These are phyloP conservation scores for Hypomyces perniciosus DNA, from an alignment of 2,329 filamentous ascomycete genomes.

Conservation along the genomic window DNA sequence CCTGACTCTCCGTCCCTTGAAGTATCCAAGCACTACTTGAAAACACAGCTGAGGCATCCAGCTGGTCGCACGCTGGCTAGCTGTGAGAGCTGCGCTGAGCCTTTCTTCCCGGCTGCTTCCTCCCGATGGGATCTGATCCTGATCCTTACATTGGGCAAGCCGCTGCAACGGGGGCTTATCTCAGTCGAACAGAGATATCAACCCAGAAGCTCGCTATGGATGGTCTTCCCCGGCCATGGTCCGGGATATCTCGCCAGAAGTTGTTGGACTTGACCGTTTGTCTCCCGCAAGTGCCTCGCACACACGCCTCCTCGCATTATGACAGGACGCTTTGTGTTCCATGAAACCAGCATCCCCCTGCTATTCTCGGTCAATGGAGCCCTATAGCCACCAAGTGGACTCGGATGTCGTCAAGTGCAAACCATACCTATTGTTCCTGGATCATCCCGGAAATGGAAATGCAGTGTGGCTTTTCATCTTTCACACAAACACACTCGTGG, in stretches of 20 bases:
- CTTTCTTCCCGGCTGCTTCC: slow-evolving; percentile 11
- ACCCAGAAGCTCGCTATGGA: no score
- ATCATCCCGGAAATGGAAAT: neutral
- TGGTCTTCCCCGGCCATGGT: no score
- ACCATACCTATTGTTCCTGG: neutral
- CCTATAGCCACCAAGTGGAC: no score
- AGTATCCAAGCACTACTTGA: neutral
- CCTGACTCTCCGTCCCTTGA: neutral
- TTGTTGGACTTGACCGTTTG: slow-evolving; percentile 9
- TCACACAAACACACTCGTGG: neutral
- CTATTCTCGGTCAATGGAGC: neutral
- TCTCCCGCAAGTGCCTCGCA: slow-evolving; percentile 4
- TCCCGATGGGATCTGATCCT: slow-evolving; percentile 3
- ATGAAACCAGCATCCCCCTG: neutral
- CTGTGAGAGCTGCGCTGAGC: slow-evolving; percentile 11
- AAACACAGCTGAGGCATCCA: neutral
- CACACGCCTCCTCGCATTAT: slow-evolving; percentile 12
- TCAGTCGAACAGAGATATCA: neutral
- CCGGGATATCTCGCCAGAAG: slow-evolving; percentile 6
- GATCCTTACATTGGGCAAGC: neutral
- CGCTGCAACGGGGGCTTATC: neutral
- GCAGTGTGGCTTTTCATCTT: neutral
- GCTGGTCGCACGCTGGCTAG: slow-evolving; percentile 6
- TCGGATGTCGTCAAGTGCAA: no score
- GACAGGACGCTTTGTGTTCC: slow-evolving; percentile 10